Conservation (phyloP, 2,329 filamentous ascomycete genomes). For the Fusarium sp. region DNA sequence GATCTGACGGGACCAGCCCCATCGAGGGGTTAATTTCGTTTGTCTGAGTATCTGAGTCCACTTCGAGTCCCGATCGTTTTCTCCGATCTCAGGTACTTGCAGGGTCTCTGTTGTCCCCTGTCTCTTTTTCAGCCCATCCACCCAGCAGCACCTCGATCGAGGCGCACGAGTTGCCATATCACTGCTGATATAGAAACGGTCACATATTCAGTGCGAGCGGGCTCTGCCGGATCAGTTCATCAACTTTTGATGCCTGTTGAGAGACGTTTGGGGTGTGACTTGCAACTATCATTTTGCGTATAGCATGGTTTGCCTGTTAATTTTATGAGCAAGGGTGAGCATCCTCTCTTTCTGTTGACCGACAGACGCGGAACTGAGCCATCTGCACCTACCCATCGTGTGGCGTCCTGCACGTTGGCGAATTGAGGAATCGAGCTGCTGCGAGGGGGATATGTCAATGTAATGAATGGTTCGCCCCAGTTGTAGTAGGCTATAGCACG, state of each 20-base stretch:
- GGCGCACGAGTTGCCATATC: not conserved
- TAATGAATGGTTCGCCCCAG: not conserved
- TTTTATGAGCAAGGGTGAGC: not conserved
- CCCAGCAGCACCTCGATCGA: conserved; percentile 7
- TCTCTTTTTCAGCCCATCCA: conserved; percentile 5
- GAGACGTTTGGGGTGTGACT: not conserved
- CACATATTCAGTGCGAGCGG: not conserved
- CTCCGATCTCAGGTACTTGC: conserved; percentile 19
- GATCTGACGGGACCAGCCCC: conserved; percentile 1
- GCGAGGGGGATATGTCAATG: not conserved
- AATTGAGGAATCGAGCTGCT: not conserved
- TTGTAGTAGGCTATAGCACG: not conserved
- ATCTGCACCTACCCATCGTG: conserved; percentile 22
- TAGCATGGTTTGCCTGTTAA: not conserved
- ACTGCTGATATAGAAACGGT: not conserved
- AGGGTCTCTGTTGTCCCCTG: not conserved
- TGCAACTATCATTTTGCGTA: not conserved
- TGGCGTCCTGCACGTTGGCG: conserved; percentile 11
- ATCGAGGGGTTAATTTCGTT: not conserved
- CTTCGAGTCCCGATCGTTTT: conserved; percentile 18
- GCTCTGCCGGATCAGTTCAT: conserved; percentile 16
- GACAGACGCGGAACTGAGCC: not conserved
- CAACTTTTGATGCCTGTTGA: not conserved
- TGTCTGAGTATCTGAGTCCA: conserved; percentile 4
- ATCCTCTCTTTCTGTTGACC: not conserved